phyloP scores from a whole-genome alignment of 2,329 filamentous ascomycete species.

The Pyricularia sp. region DNA sequence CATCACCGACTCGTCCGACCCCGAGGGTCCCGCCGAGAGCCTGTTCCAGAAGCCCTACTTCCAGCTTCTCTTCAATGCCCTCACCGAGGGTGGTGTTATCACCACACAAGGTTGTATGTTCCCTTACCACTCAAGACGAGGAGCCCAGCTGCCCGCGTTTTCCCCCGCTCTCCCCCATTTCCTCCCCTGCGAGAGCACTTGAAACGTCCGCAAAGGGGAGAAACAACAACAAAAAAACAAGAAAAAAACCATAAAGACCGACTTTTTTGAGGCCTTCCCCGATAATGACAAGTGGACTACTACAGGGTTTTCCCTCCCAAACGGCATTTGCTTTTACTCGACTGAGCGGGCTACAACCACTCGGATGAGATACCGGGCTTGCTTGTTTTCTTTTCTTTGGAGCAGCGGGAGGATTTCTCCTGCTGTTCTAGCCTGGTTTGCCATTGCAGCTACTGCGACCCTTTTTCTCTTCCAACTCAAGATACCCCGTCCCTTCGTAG shows the following conservation, averaged over 20 bases:
- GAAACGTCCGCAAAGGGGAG: neutral
- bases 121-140: constrained; percentile 36
- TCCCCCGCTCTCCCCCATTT: neutral
- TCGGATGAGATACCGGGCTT: neutral
- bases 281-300: neutral
- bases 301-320: neutral
- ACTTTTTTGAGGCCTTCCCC: neutral
- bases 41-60: constrained; percentile 99
- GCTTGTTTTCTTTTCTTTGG: neutral
- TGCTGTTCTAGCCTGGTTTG: neutral
- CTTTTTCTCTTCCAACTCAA: neutral
- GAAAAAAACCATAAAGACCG: neutral
- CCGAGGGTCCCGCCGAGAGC: constrained; percentile 89
- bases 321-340: neutral
- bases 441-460: neutral
- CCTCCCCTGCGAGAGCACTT: neutral
- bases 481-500: neutral
- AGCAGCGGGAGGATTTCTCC: neutral
- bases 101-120: constrained; percentile 99
- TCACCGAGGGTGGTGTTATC: constrained; percentile 94
- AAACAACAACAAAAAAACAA: neutral
- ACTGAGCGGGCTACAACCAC: neutral
- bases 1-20: constrained; percentile 97
- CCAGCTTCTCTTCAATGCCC: constrained; percentile 79
- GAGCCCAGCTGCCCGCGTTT: neutral